phyloP scores from a whole-genome alignment of 2,329 filamentous ascomycete genomes.

The Phialemonium atrogriseum region DNA sequence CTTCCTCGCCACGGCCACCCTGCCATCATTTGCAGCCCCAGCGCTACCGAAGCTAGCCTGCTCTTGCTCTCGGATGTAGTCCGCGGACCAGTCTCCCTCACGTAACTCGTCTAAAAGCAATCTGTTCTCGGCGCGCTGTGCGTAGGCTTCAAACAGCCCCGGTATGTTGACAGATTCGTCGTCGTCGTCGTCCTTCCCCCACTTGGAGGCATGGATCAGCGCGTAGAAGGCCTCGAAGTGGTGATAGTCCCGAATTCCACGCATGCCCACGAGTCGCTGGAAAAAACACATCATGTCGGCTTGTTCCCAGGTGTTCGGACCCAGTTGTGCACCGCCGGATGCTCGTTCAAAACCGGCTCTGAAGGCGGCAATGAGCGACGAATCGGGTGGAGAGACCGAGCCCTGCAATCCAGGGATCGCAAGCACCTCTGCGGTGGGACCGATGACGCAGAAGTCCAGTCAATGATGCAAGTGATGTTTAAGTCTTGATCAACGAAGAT shows the following conservation, averaged over 20 bases:
- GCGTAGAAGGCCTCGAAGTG: neutral
- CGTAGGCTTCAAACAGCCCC: too few species aligned
- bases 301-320: conserved; percentile 5
- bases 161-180: neutral
- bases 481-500: conserved; percentile 17
- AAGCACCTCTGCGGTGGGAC: conserved; percentile 8
- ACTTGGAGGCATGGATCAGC: too few species aligned
- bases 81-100: too few species aligned
- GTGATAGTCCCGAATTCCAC: neutral
- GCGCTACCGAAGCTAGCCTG: too few species aligned
- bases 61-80: too few species aligned
- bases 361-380: conserved; percentile 6
- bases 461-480: conserved; percentile 17
- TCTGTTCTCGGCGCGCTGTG: too few species aligned
- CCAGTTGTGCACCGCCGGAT: neutral
- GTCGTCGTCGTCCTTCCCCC: neutral
- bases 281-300: conserved; percentile 5
- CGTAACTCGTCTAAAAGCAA: too few species aligned
- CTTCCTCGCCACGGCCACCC: neutral
- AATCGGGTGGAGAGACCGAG: conserved; percentile 2
- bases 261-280: neutral
- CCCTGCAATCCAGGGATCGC: conserved; percentile 4
- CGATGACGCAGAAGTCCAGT: conserved; percentile 15
- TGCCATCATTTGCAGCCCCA: too few species aligned
- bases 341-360: conserved; percentile 5